Conservation (phyloP, 371 early-diverging fungal species). For the Mortierella polycephala region DNA sequence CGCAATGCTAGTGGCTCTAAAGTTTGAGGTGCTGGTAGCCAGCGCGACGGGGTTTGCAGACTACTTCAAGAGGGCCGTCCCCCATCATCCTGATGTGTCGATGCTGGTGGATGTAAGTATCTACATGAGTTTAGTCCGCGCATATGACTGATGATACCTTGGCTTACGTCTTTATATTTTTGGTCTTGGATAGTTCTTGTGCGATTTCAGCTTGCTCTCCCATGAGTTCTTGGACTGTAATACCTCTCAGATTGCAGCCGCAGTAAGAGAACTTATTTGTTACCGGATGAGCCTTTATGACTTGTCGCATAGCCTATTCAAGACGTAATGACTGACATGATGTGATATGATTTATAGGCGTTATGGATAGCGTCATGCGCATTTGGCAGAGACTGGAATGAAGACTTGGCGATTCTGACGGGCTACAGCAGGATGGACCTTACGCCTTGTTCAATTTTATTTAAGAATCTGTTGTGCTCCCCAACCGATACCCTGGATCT, state of each 20-base stretch:
- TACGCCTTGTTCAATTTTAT: slow-evolving; percentile 28
- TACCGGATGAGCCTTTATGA: neutral
- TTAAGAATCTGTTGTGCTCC: slow-evolving; percentile 12
- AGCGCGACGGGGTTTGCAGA: slow-evolving; percentile 39
- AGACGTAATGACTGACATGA: neutral
- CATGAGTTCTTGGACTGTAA: slow-evolving; percentile 27
- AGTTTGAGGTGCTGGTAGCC: slow-evolving; percentile 45
- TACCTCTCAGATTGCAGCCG: slow-evolving; percentile 37
- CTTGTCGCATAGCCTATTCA: neutral
- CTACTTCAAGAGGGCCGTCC: slow-evolving; percentile 35
- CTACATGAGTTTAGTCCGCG: neutral
- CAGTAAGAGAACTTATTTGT: slow-evolving; percentile 14
- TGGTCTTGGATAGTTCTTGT: slow-evolving; percentile 22
- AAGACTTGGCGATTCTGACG: slow-evolving; percentile 36
- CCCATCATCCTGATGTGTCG: neutral
- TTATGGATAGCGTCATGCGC: slow-evolving; percentile 39
- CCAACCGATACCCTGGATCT: slow-evolving; percentile 12
- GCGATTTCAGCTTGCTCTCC: slow-evolving; percentile 40
- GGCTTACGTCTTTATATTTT: neutral
- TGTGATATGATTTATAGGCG: slow-evolving; percentile 6
- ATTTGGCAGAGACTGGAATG: slow-evolving; percentile 28
- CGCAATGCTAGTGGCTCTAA: slow-evolving; percentile 27
- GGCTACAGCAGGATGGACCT: slow-evolving; percentile 30
- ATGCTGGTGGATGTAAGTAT: slow-evolving; percentile 33
- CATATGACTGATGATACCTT: neutral